These are phyloP conservation scores for Prunus yedoensis DNA, from an alignment of 331 rosid species.

Conservation along the genomic window DNA sequence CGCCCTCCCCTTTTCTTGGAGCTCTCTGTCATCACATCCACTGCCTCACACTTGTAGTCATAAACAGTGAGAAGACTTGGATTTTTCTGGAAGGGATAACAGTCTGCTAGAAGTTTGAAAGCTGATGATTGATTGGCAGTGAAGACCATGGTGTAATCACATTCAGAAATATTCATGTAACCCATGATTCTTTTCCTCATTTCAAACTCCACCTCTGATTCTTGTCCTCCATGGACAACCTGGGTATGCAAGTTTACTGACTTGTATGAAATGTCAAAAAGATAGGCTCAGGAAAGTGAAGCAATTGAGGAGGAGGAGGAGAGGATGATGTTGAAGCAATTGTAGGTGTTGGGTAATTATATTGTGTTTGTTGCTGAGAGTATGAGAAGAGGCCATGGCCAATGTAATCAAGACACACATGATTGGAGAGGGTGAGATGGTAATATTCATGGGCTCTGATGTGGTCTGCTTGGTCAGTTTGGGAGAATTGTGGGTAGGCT, in stretches of 20 bases:
- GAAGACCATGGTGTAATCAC: conserved; percentile 64
- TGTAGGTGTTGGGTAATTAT: conserved; percentile 6
- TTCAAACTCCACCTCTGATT: conserved; percentile 55
- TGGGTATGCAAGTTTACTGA: conserved; percentile 63
- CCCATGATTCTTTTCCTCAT: conserved; percentile 58
- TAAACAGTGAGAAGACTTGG: conserved; percentile 70
- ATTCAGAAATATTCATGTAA: conserved; percentile 68
- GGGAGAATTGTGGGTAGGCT: conserved; percentile 48
- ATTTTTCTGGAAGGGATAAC: conserved; percentile 63
- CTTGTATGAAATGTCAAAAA: conserved; percentile 59
- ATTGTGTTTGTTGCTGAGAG: conserved; percentile 36
- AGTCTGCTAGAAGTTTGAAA: conserved; percentile 65
- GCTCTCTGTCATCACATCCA: conserved; percentile 58
- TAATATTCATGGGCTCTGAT: conserved; percentile 59
- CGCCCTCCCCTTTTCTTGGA: conserved; percentile 61
- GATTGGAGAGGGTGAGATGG: conserved; percentile 61
- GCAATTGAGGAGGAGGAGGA: conserved; percentile 10
- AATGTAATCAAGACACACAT: conserved; percentile 64
- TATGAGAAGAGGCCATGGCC: conserved; percentile 82
- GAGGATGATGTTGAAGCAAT: conserved; percentile 41
- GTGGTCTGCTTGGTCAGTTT: conserved; percentile 45
- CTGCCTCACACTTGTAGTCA: conserved; percentile 63
- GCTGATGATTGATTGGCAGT: conserved; percentile 73
- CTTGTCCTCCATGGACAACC: conserved; percentile 44
- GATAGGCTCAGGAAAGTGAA: conserved; percentile 29